phyloP scores from a whole-genome alignment of 768 basidiomycete genomes.

The Xerocomellus intermedius region DNA sequence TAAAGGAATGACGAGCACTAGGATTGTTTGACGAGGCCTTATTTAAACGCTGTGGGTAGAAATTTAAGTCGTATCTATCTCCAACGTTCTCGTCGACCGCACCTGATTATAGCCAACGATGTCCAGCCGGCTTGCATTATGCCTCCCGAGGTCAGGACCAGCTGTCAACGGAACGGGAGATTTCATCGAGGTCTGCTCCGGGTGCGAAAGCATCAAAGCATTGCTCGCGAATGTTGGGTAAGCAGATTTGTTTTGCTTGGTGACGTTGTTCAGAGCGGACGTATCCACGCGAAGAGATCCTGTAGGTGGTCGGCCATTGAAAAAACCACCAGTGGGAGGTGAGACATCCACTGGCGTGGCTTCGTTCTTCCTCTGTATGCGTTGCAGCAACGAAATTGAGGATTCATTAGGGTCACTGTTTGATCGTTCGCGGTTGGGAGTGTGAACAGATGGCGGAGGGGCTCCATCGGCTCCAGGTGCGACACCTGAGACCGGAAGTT shows the following conservation, averaged over 20 bases:
- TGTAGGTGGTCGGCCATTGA: constrained; percentile 62
- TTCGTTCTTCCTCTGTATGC: constrained; percentile 68
- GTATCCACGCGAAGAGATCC: constrained; percentile 77
- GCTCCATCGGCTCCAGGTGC: constrained; percentile 53
- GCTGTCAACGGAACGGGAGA: constrained; percentile 82
- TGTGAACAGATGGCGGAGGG: constrained; percentile 49
- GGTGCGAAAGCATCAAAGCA: constrained; percentile 47
- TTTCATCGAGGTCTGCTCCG: constrained; percentile 59
- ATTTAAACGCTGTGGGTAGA: constrained; percentile 41
- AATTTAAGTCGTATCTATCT: constrained; percentile 10
- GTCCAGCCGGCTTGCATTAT: constrained; percentile 66
- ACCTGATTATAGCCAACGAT: constrained; percentile 76
- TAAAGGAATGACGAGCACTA: constrained; percentile 71
- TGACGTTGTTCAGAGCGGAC: constrained; percentile 54
- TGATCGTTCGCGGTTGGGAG: constrained; percentile 63
- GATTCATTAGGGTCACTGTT: constrained; percentile 80
- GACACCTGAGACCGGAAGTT: constrained; percentile 64
- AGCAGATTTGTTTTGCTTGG: constrained; percentile 82
- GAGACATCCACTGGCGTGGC: constrained; percentile 58
- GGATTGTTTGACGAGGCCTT: constrained; percentile 47
- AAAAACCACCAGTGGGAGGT: constrained; percentile 41
- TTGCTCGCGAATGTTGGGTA: constrained; percentile 62
- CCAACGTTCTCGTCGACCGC: constrained; percentile 20
- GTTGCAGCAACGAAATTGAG: constrained; percentile 69
- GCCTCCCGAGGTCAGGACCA: constrained; percentile 80